Evolutionary conservation across 2,329 filamentous ascomycete species (phyloP).

Genomic region (Diaporthe sp.): DNA sequence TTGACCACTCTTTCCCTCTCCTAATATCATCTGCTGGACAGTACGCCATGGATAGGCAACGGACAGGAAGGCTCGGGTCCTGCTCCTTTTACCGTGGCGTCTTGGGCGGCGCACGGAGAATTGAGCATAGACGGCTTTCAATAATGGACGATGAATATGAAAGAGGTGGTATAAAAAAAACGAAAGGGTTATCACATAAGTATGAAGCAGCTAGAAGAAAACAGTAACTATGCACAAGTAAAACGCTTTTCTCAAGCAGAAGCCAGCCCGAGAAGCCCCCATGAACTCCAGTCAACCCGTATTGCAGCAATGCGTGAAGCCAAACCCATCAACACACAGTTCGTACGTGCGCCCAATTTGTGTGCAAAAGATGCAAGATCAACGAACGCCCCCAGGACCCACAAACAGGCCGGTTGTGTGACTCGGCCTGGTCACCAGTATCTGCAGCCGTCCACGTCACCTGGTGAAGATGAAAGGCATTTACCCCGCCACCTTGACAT

Average conservation of each 20-base stretch:
- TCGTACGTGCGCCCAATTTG: background rate
- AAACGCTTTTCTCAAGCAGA: slow-evolving; percentile 5
- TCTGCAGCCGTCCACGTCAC: too few species aligned
- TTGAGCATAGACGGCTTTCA: background rate
- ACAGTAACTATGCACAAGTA: background rate
- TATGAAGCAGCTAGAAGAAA: background rate
- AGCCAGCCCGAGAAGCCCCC: background rate
- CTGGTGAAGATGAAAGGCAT: background rate
- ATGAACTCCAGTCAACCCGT: background rate
- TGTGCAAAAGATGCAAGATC: background rate
- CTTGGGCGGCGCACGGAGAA: background rate
- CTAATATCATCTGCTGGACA: background rate
- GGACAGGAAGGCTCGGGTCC: too few species aligned
- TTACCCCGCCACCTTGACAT: slow-evolving; percentile 14
- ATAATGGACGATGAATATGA: too few species aligned
- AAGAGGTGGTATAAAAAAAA: background rate
- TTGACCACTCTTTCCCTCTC: background rate
- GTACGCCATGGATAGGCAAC: background rate
- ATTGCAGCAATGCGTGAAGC: background rate
- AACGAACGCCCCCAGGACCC: background rate
- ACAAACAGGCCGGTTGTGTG: too few species aligned
- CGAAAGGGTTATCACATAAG: background rate
- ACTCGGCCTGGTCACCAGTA: background rate
- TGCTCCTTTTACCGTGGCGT: too few species aligned
- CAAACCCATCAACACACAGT: background rate